Base-by-base conservation (phyloP, 371 early-diverging fungal genomes). In the Capillidium rhysosporum region DNA sequence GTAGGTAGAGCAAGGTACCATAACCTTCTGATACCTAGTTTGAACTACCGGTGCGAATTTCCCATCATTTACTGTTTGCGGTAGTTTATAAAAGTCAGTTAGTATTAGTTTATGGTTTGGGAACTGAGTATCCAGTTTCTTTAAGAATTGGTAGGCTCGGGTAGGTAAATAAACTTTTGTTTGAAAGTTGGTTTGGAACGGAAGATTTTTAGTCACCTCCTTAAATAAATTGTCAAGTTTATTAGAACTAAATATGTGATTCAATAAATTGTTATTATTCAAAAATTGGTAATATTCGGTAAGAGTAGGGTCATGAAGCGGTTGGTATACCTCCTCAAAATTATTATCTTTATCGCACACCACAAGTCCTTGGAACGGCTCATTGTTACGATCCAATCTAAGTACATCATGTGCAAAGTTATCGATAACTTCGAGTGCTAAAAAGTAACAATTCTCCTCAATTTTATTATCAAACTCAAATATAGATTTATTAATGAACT, bases 331-430 rank as follows among this genome's bases (percentile, higher is more conserved):
- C 69, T 93, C 92, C 23, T 76, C 72, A 53, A 82, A 89, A 46
- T 89, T 84, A 40, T 87, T 82, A 31, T 86, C 76, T 9, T 78
- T 75, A 57, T 88, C 84, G 24, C 77, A 77, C 23, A 82, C 70
- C 20, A 92, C 92, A 24, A 91, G 49, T 4, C 79, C 90, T 65
- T 92, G 90, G 21, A 71, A 64, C 0, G 93, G 84, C 46, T 73
- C 75, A 21, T 74, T 71, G 0, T 77, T 80, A 0, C 69, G 69
- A 52, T 91, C 84, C 57, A 89, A 91, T 7, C 93, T 79, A 30
- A 96, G 77, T 44, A 92, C 61, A 63, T 96, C 97, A 59, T 94
- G 95, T 1, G 95, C 77, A 64, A 96, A 88, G 59, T 93, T 93
- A 65, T 96, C 94, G 62, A 91, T 71, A 49, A 91, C 89, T 65